These are phyloP conservation scores for Eucalyptus lansdowneana DNA, from an alignment of 345 rosid genomes.

Conservation along the genomic window DNA sequence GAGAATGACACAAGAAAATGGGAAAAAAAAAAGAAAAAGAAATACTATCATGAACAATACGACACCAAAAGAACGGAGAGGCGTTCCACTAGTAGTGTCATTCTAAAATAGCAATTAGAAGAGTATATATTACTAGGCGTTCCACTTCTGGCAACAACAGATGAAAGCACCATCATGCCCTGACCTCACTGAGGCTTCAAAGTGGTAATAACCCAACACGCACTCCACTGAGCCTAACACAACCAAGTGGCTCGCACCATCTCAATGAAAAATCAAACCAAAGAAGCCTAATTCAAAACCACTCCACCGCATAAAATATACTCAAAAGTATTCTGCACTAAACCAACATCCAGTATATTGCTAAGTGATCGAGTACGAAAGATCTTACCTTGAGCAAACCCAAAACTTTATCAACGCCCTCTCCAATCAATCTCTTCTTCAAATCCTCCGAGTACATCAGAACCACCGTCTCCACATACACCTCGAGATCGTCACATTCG, in stretches of 20 bases:
- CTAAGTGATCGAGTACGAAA: neutral
- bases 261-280: neutral
- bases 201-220: neutral
- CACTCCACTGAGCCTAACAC: neutral
- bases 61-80: neutral
- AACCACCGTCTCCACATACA: slow-evolving; percentile 74
- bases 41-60: neutral
- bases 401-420: slow-evolving; percentile 55
- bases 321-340: neutral
- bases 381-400: slow-evolving; percentile 70
- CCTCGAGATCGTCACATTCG: slow-evolving; percentile 88
- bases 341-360: neutral
- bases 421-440: slow-evolving; percentile 67
- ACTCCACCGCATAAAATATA: neutral
- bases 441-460: slow-evolving; percentile 82
- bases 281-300: neutral
- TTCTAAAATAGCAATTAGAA: neutral
- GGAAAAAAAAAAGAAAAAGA: neutral
- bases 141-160: neutral
- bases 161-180: neutral
- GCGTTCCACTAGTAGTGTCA: neutral
- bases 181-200: neutral
- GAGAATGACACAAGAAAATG: neutral
- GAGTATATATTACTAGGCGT: neutral
- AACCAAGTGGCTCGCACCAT: neutral